Conservation (phyloP, 2,329 filamentous ascomycete genomes). For the Claviceps cyperi region DNA sequence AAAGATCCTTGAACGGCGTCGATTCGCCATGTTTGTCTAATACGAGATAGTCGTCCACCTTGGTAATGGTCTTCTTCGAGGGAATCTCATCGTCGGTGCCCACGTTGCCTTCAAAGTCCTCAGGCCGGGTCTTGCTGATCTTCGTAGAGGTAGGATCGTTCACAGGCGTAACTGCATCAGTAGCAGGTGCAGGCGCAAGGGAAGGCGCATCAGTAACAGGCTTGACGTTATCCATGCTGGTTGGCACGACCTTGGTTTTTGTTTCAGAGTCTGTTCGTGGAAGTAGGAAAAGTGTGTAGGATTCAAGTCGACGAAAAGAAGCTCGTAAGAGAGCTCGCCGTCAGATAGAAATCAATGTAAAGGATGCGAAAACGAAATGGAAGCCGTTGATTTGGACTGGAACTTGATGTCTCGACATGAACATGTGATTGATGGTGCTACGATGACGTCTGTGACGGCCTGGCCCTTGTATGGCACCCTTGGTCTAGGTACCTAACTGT, state of each 20-base stretch:
- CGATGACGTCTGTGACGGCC: too few species aligned
- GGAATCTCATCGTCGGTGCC: conserved; percentile 42
- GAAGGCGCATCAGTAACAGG: not conserved
- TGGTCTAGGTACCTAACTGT: too few species aligned
- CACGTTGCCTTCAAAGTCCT: conserved; percentile 42
- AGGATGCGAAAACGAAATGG: too few species aligned
- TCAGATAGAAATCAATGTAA: too few species aligned
- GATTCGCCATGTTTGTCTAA: conserved; percentile 47
- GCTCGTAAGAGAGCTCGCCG: too few species aligned
- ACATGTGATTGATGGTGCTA: too few species aligned
- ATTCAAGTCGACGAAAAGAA: too few species aligned
- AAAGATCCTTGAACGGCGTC: conserved; percentile 48
- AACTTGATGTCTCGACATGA: too few species aligned
- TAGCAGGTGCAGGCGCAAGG: not conserved
- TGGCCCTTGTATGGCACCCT: too few species aligned
- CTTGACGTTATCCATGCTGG: not conserved
- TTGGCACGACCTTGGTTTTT: not conserved
- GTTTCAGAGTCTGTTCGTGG: too few species aligned
- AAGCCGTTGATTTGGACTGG: too few species aligned
- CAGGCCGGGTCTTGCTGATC: conserved; percentile 25
- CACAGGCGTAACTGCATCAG: not conserved
- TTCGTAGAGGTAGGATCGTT: not conserved
- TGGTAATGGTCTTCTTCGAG: conserved; percentile 29
- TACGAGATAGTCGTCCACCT: conserved; percentile 40
- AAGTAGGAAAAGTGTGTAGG: too few species aligned